Evolutionary conservation across 345 rosid species (phyloP).

Genomic region (Populus euphratica): DNA sequence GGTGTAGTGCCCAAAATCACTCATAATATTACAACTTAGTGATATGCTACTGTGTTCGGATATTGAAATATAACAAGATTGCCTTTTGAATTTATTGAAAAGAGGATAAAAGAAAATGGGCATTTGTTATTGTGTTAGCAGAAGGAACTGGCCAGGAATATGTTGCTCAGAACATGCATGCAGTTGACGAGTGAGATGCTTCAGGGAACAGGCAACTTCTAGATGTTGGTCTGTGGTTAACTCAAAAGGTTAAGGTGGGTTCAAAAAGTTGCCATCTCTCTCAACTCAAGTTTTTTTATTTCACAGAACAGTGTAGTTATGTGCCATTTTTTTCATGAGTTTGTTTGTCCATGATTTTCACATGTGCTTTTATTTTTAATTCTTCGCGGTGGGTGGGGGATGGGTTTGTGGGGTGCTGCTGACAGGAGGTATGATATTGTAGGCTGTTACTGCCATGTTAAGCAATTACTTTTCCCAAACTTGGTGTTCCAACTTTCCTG

Average conservation of each 20-base stretch:
- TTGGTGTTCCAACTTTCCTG: background rate
- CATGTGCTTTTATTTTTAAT: too few species aligned
- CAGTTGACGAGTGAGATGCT: constrained; percentile 60
- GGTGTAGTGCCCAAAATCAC: background rate
- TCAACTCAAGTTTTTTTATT: constrained; percentile 7
- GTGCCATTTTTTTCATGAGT: too few species aligned
- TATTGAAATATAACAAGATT: constrained; percentile 55
- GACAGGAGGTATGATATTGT: background rate
- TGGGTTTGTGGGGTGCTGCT: too few species aligned
- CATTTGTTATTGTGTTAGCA: constrained; percentile 85
- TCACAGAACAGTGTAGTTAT: background rate
- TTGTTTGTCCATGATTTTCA: too few species aligned
- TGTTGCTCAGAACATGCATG: constrained; percentile 55
- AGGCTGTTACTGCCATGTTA: background rate
- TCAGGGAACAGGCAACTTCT: constrained; percentile 87
- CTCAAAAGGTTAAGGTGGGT: constrained; percentile 78
- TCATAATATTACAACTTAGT: background rate
- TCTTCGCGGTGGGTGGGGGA: too few species aligned
- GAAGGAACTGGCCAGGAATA: constrained; percentile 96
- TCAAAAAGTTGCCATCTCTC: background rate
- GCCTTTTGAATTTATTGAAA: constrained; percentile 76
- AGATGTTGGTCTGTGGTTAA: constrained; percentile 89
- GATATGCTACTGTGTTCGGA: constrained; percentile 19
- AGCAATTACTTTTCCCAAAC: background rate
- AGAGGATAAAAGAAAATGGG: constrained; percentile 69